A percentile compares a stretch with the other conserved stretches of the same genome.
Conservation (phyloP, 1,139 yeast genomes). For the Oligophagozyma castellii region DNA sequence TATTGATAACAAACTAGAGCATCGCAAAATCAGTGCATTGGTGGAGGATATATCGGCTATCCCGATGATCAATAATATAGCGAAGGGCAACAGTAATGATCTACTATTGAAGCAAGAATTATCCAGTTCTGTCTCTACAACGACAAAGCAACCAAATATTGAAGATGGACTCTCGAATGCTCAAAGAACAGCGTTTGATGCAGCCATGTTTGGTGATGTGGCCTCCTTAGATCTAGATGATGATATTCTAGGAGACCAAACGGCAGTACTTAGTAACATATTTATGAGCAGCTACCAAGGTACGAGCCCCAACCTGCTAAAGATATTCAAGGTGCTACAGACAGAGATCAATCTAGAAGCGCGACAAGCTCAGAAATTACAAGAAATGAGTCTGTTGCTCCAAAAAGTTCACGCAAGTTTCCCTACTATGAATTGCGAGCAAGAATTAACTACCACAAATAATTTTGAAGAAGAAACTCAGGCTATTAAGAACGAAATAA, state of each 20-base stretch:
- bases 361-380: slow-evolving; percentile 31
- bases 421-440: no score
- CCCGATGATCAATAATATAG: slow-evolving; percentile 26
- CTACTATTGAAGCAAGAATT: neutral
- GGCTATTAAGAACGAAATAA: slow-evolving; percentile 12
- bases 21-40: slow-evolving; percentile 70
- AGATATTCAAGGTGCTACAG: slow-evolving; percentile 32
- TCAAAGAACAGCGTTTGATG: slow-evolving; percentile 39
- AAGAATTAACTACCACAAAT: no score
- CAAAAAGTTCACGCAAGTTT: slow-evolving; percentile 20
- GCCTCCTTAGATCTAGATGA: slow-evolving; percentile 47
- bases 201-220: slow-evolving; percentile 70
- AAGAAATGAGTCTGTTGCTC: slow-evolving; percentile 30
- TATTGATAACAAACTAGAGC: slow-evolving; percentile 67
- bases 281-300: slow-evolving; percentile 50
- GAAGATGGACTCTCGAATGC: slow-evolving; percentile 13
- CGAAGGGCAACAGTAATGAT: neutral
- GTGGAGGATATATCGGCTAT: slow-evolving; percentile 60
- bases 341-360: slow-evolving; percentile 35
- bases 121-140: neutral
- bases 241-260: slow-evolving; percentile 40
- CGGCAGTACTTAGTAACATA: slow-evolving; percentile 45
- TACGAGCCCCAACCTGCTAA: slow-evolving; percentile 39
- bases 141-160: neutral
- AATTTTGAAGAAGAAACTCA: no score